Evolutionary conservation across 345 rosid genomes (phyloP), one percentile per base, ranked within the genome.

Genomic region (Eucalyptus sideroxylon): DNA sequence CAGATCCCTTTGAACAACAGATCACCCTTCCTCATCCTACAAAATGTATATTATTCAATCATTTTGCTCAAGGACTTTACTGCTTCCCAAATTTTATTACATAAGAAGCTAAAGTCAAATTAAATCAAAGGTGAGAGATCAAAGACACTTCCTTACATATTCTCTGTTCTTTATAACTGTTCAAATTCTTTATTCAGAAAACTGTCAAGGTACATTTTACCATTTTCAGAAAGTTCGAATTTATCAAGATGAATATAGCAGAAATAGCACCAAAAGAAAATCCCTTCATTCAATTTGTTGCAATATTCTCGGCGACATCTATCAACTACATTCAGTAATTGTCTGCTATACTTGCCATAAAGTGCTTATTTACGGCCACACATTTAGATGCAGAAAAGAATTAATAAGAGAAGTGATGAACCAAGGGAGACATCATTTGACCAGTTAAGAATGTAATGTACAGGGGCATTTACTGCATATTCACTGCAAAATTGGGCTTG

Each of bases 401-500:
- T 16, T 8, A 51, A 16, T 40, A 31, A 86, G 62, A 86, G 8
- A 86, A n/a, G 23, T 16, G 50, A 26, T 86, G 21, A 86, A 86
- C 60, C 40, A 13, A n/a, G 42, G 45, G 26, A 34, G 44, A 72
- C 13, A 72, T 72, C 13, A 72, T 34, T 72, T 72, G 44, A 72
- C 45, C 26, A 72, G 5, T 72, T 53, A 30, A 86, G 56, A 86
- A 86, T 31, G 40, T 50, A 11, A 51, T 11, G 82, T 72, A 34
- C 88, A 51, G 21, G 37, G 90, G 60, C 15, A n/a, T 62, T 89
- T 97, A 98, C 99, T 88, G 99, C 99, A 93, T 97, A 98, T 96
- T 98, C 99, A 93, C 99, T 97, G 99, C 97, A 91, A 98, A 97
- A 92, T 97, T 94, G 82, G 99, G 99, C 95, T 98, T 98, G 94